Base-by-base conservation (phyloP, 2,329 filamentous ascomycete species). In the Microascus cirrosus region DNA sequence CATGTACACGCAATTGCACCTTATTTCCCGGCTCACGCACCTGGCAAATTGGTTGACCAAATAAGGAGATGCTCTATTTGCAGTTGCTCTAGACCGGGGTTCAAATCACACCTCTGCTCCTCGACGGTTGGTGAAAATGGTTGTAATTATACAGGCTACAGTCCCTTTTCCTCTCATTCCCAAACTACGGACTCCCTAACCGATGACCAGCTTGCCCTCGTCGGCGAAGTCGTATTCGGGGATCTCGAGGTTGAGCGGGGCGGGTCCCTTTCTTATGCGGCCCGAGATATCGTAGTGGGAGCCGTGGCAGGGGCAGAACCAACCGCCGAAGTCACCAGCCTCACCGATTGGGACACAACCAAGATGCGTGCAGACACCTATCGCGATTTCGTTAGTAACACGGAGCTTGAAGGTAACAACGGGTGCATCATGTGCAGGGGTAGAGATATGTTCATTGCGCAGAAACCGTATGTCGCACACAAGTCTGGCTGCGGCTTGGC, bases 241-340 rank as follows among this genome's bases (percentile, higher is more conserved):
- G 65, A 97, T 85, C 80, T 97, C 94, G 71, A 99, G 85, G 83
- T 99, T 99, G 70, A 99, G 84, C 65, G 94, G 94, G 62, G 94
- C 94, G 63, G 94, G 94, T 65, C 94, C 94, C 84, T 90, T 96
- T 81, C 94, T 87, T 83, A 96, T 90, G 77, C 94, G 91, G 74
- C 94, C 94, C 63, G 92, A 97, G 75, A 99, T 97, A 74, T 99
- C 94, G 85, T 99, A 99, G 83, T 99, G 94, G 67, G 92, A 96
- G 76, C 94, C 94, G 84, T 99, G 94, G 89, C 94, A 99, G 65
- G 94, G 94, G 82, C 94, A 99, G 88, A 99, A 99, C 94, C 94
- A 99, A 72, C 94, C 94, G 73, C 94, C 94, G 70, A 81, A 99
- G 77, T 99, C 95, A 74, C 94, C 94, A 64, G 94, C 90, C 81